Percentiles rank a stretch among this genome's conserved stretches.
These are phyloP conservation scores for Monilinia fructicola DNA, from an alignment of 2,329 filamentous ascomycete genomes.

Conservation along the genomic window DNA sequence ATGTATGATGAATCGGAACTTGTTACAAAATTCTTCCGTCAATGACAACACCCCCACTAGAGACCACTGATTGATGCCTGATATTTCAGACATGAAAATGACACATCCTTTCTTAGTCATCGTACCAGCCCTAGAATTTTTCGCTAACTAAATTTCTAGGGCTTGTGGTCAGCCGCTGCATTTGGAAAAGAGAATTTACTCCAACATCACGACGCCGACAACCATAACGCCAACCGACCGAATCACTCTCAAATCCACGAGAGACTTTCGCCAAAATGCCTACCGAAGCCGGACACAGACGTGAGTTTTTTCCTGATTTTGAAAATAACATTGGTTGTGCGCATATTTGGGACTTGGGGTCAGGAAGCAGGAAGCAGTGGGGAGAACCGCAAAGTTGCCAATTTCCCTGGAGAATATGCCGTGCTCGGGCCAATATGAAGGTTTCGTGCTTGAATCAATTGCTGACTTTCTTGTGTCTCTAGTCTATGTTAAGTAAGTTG, in stretches of 20 bases:
- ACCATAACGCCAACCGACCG: conserved; percentile 31
- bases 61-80: background rate
- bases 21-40: background rate
- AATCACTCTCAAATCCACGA: conserved; percentile 46
- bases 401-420: conserved; percentile 1
- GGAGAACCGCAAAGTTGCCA: background rate
- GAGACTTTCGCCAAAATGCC: conserved; percentile 70
- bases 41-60: background rate
- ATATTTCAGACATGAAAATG: background rate
- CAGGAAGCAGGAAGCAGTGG: background rate
- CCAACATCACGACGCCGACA: conserved; percentile 38
- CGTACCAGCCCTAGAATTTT: conserved; percentile 20
- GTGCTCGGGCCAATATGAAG: background rate
- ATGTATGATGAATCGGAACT: conserved; percentile 5
- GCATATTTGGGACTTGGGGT: background rate
- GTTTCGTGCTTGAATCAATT: conserved; percentile 25
- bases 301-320: conserved; percentile 57
- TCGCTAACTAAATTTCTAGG: conserved; percentile 21
- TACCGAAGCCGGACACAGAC: conserved; percentile 84
- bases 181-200: conserved; percentile 20
- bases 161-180: background rate
- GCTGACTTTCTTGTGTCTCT: conserved; percentile 39
- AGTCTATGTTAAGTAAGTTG: conserved; percentile 90
- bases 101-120: conserved; percentile 12
- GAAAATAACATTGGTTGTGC: conserved; percentile 1